These are phyloP conservation scores for Heimioporus sp. DNA, from an alignment of 768 basidiomycete genomes.

Conservation along the genomic window DNA sequence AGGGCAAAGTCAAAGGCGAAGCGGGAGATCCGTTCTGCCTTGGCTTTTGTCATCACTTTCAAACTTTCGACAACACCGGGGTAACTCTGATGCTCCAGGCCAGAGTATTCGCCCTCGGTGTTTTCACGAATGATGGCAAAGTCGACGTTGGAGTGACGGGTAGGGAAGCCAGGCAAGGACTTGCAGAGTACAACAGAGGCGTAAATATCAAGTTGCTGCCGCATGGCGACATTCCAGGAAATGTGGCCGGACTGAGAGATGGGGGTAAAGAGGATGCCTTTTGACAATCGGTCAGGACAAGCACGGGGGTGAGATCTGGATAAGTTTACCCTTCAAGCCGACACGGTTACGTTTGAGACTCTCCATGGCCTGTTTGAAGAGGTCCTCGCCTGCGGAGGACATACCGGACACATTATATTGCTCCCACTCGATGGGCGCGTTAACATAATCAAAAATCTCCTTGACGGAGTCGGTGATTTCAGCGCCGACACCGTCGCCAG, in stretches of 20 bases:
- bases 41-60: constrained; percentile 94
- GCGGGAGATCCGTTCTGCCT: constrained; percentile 93
- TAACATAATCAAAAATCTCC: constrained; percentile 96
- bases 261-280: constrained; percentile 98
- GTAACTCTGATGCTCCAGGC: constrained; percentile 95
- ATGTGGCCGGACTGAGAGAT: constrained; percentile 95
- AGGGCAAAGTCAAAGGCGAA: constrained; percentile 99
- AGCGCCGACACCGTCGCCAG: constrained; percentile 95
- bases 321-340: constrained; percentile 84
- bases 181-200: constrained; percentile 99
- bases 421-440: constrained; percentile 99
- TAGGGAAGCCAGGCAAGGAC: constrained; percentile 93
- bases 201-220: constrained; percentile 98
- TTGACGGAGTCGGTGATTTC: constrained; percentile 99
- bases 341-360: constrained; percentile 96
- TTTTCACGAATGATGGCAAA: constrained; percentile 99
- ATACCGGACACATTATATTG: constrained; percentile 97
- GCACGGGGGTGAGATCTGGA: not conserved
- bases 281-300: not conserved
- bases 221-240: constrained; percentile 99
- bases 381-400: constrained; percentile 88
- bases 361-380: constrained; percentile 98
- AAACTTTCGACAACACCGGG: constrained; percentile 98
- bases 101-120: constrained; percentile 99
- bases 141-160: constrained; percentile 95